A percentile compares a stretch with the other conserved stretches of the same genome.
These are phyloP conservation scores for Xylaria sp. DNA, from an alignment of 2,329 filamentous ascomycete species.

Conservation along the genomic window DNA sequence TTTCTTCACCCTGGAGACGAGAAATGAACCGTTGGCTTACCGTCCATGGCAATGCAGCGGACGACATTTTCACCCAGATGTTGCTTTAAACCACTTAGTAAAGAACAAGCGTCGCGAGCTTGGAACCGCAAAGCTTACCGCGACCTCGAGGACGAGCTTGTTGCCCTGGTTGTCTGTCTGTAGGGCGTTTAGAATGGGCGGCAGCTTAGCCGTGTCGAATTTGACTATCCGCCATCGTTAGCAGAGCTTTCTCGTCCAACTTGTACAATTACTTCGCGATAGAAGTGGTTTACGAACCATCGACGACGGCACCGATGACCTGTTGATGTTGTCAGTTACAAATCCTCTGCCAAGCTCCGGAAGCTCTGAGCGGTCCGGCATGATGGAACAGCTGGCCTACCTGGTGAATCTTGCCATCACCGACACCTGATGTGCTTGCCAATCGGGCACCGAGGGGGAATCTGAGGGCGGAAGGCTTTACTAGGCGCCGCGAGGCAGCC, in stretches of 20 bases:
- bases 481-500: conserved; percentile 67
- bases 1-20: conserved; percentile 16
- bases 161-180: conserved; percentile 90
- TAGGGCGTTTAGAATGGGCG: conserved; percentile 96
- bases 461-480: conserved; percentile 67
- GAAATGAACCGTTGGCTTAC: conserved; percentile 65
- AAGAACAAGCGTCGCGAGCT: conserved; percentile 34
- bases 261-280: conserved; percentile 25
- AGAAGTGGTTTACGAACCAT: conserved; percentile 73
- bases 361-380: conserved; percentile 34
- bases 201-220: conserved; percentile 93
- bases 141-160: conserved; percentile 95
- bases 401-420: conserved; percentile 77
- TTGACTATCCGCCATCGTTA: conserved; percentile 75
- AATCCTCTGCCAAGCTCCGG: conserved; percentile 43
- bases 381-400: conserved; percentile 54
- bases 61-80: conserved; percentile 99
- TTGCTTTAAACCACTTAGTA: conserved; percentile 74
- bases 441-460: conserved; percentile 67
- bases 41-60: conserved; percentile 99
- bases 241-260: conserved; percentile 22
- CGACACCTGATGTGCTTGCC: conserved; percentile 67
- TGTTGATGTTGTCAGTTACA: conserved; percentile 67
- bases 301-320: conserved; percentile 99
- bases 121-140: conserved; percentile 69